Evolutionary conservation across 768 basidiomycete species (phyloP), one percentile per base, ranked within the genome.

Genomic region (Tephrocybe rancida): DNA sequence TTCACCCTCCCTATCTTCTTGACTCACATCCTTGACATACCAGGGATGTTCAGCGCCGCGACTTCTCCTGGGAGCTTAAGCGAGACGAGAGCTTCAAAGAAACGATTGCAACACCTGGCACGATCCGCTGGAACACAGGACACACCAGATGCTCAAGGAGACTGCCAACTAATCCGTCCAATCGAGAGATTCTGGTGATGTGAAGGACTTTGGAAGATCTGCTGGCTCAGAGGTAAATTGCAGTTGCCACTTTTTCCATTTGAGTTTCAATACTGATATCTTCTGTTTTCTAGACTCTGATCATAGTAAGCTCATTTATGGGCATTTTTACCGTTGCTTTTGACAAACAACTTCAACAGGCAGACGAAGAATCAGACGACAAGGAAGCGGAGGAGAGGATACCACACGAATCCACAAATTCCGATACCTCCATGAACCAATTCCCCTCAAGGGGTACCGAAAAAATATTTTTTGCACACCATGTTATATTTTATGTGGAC

Each of bases 201-300:
- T 82, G 52, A 83, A 81, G 59, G 87, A 86, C 61, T 85, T 85
- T 59, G 86, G 86, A 16, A 72, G 82, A 24, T 83, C 83, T 8
- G 85, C 83, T 32, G 84, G 84, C 2, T 79, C 83, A n/a, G 84
- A 86, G 73, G 78, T 81, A 45, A 39, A 67, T 37, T 37, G 18
- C 58, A 46, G 48, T 22, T 4, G 6, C 30, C n/a, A 5, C 10
- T 32, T 38, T 26, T 43, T 26, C 37, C 11, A 38, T 38, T 18
- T 18, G 30, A 50, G 6, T 7, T 25, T 25, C 16, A 8, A 14
- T 0, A 11, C 10, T 10, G 16, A 38, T 5, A 2, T 35, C 44
- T 37, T 5, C 8, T 32, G n/a, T 37, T 25, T 34, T 24, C 14
- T 44, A 78, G 77, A 76, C 73, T 1, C 65, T 79, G 0, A 79